Base-by-base conservation (phyloP, 139 green algal genomes). In the Micractinium sp. region DNA sequence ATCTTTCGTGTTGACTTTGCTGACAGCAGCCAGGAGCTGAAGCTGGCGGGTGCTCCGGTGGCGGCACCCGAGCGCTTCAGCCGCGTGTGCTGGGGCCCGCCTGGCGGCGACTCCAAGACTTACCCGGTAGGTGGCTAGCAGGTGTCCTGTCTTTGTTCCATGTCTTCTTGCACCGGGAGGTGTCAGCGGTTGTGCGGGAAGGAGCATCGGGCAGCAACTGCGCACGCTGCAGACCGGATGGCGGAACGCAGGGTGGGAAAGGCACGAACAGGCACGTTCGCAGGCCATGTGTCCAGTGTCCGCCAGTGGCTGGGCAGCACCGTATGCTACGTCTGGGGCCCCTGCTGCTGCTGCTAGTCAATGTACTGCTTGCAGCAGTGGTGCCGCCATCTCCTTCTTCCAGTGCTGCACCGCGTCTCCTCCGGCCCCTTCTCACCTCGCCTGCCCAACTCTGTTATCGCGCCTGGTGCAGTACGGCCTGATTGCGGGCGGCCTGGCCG, bases 401-500 rank as follows among this genome's bases (percentile, higher is more conserved):
- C 29, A 22, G 14, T 80, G 18, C 47, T 56, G 47, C 47, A 16
- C 47, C 9, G 47, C 47, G 7, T 73, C 66, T 12, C 23, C 66
- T 73, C 9, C 66, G 7, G 22, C 66, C 66, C 25, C 23, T 29
- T 73, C 74, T 38, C n/a, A 47, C 74, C 74, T 9, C 74, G 29
- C 29, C 29, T 80, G n/a, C n/a, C 74, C 74, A 25, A 12, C 29
- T 47, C 27, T 31, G 7, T 5, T 79, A 3, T 27, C 67, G 47
- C 69, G 41, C 60, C 19, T 38, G 33, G 27, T 91, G 85, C 94
- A 98, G 96, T 89, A 95, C 61, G 97, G 98, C 14, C 88, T 99
- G 27, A 90, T 99, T 82, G 98, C 97, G 27, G 98, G 98, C 35
- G 98, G 97, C 22, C 93, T 99, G 27, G 92, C 95, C 7, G 97